A percentile compares a stretch with the other conserved stretches of the same genome.
phyloP scores from a whole-genome alignment of 352 stramenopile species.

The Phytophthora ohioensis region DNA sequence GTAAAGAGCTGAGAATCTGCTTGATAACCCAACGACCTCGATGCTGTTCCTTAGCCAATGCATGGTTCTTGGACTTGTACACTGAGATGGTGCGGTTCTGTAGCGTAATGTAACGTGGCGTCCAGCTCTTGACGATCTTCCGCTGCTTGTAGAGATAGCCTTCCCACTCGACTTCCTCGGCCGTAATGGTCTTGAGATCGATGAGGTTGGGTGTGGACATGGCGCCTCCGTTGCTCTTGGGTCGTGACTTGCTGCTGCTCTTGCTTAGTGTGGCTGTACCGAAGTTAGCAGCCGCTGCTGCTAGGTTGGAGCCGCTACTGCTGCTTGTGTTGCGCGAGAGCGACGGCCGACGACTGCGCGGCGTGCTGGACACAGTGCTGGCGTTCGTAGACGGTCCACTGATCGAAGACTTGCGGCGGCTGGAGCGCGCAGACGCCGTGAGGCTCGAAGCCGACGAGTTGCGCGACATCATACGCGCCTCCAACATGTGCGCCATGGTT shows the following conservation, averaged over 20 bases:
- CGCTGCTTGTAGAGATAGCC: slow-evolving; percentile 91
- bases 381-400: slow-evolving; percentile 34
- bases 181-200: slow-evolving; percentile 88
- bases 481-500: slow-evolving; percentile 72
- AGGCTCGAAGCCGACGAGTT: slow-evolving; percentile 46
- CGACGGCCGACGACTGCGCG: slow-evolving; percentile 45
- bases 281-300: slow-evolving; percentile 21
- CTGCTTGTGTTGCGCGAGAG: slow-evolving; percentile 40
- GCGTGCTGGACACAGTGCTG: slow-evolving; percentile 36
- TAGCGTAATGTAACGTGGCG: slow-evolving; percentile 86
- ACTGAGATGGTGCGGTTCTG: slow-evolving; percentile 83
- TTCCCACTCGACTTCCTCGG: slow-evolving; percentile 89
- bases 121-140: slow-evolving; percentile 92
- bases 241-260: slow-evolving; percentile 3
- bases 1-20: slow-evolving; percentile 80
- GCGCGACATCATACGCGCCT: slow-evolving; percentile 66
- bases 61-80: slow-evolving; percentile 91
- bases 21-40: slow-evolving; percentile 86
- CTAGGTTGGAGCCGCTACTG: slow-evolving; percentile 36
- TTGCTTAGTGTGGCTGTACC: slow-evolving; percentile 11
- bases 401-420: slow-evolving; percentile 63
- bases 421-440: slow-evolving; percentile 25
- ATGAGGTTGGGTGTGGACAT: slow-evolving; percentile 83
- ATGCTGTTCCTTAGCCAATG: slow-evolving; percentile 80
- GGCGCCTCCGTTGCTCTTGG: slow-evolving; percentile 15